phyloP scores from a whole-genome alignment of 768 basidiomycete species.

The Phaeotremella skinneri region DNA sequence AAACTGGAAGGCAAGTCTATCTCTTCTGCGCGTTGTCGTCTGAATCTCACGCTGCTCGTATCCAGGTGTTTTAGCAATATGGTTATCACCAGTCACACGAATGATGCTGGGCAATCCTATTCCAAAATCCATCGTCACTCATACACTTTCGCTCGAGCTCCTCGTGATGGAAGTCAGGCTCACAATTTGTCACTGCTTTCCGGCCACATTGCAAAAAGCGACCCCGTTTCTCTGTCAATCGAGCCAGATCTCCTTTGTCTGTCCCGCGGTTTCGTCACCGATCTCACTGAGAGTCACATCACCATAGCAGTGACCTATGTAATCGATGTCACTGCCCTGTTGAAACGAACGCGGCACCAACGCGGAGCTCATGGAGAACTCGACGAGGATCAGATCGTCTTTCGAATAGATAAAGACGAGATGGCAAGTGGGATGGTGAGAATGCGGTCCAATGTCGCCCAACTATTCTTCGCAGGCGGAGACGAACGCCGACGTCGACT shows the following conservation, averaged over 20 bases:
- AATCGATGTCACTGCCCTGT: slow-evolving; percentile 59
- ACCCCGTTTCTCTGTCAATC: slow-evolving; percentile 81
- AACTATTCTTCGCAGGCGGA: slow-evolving; percentile 76
- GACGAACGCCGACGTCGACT: slow-evolving; percentile 67
- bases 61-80: slow-evolving; percentile 71
- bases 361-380: slow-evolving; percentile 9
- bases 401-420: slow-evolving; percentile 93
- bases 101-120: slow-evolving; percentile 52
- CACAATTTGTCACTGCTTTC: slow-evolving; percentile 59
- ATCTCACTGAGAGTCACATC: slow-evolving; percentile 64
- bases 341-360: slow-evolving; percentile 50
- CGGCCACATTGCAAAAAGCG: slow-evolving; percentile 74
- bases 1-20: slow-evolving; percentile 61
- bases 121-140: slow-evolving; percentile 73
- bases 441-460: slow-evolving; percentile 84
- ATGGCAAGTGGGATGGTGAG: slow-evolving; percentile 79
- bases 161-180: slow-evolving; percentile 11
- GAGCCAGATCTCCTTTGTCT: slow-evolving; percentile 83
- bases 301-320: slow-evolving; percentile 79
- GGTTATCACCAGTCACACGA: slow-evolving; percentile 59
- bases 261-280: slow-evolving; percentile 75
- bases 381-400: slow-evolving; percentile 53
- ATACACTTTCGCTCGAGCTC: slow-evolving; percentile 63
- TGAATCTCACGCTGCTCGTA: background rate
- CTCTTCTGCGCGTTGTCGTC: too few species aligned